These are phyloP conservation scores for Hypoxylon fragiforme DNA, from an alignment of 495 filamentous ascomycete genomes.

Conservation along the genomic window DNA sequence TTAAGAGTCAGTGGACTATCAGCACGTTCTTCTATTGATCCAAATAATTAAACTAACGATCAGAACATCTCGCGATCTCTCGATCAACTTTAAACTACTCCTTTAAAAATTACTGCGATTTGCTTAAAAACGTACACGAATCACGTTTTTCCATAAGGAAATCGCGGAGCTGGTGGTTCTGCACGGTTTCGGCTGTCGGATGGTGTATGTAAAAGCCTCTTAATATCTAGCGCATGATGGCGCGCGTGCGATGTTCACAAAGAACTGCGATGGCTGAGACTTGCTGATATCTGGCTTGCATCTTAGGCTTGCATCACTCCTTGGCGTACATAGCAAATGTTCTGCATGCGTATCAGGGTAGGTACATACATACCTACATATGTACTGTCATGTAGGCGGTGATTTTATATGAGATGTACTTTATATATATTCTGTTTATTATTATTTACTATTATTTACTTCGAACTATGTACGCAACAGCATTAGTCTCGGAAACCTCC, in stretches of 20 bases:
- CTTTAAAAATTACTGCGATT: neutral
- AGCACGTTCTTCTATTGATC: constrained; percentile 1
- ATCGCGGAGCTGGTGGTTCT: constrained; percentile 5
- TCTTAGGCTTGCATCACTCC: constrained; percentile 17
- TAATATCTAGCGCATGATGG: constrained; percentile 7
- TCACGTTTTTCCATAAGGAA: neutral
- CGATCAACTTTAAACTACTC: neutral
- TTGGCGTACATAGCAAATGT: constrained; percentile 1
- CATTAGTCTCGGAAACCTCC: too few species aligned
- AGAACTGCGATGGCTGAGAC: constrained; percentile 24
- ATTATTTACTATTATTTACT: too few species aligned
- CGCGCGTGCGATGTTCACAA: constrained; percentile 15
- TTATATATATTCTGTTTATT: too few species aligned
- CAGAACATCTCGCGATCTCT: neutral
- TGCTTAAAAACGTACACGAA: neutral
- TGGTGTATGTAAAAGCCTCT: neutral
- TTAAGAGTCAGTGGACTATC: constrained; percentile 8
- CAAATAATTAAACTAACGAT: neutral
- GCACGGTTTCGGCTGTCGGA: constrained; percentile 4
- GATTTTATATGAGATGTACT: too few species aligned
- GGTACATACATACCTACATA: constrained; percentile 11
- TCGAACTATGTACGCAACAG: too few species aligned
- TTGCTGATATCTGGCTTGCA: constrained; percentile 8
- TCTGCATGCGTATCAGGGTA: neutral
- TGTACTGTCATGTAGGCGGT: constrained; percentile 11